Percentiles rank a stretch among this genome's conserved stretches.
phyloP scores from a whole-genome alignment of 495 filamentous ascomycete species.

The Xylaria intraflava region DNA sequence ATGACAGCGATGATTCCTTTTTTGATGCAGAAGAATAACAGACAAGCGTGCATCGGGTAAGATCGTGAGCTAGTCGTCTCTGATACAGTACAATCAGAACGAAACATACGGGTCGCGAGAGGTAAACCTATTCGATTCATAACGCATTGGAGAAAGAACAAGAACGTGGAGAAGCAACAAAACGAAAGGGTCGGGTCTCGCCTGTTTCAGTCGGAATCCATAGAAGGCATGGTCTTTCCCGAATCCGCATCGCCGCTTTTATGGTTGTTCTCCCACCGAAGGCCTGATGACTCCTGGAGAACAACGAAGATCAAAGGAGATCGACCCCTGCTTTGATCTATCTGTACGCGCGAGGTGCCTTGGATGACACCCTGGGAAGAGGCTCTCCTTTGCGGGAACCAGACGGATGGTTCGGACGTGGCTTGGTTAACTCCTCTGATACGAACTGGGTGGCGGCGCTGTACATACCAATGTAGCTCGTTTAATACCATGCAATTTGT shows the following conservation, averaged over 20 bases:
- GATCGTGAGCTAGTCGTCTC: not conserved
- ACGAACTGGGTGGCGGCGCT: not conserved
- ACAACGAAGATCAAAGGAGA: no score
- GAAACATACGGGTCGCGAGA: not conserved
- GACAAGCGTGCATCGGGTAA: no score
- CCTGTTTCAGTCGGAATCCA: not conserved
- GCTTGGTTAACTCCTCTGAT: not conserved
- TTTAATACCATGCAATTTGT: conserved; percentile 1
- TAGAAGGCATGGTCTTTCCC: not conserved
- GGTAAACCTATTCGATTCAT: not conserved
- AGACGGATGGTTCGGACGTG: not conserved
- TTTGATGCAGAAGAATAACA: conserved; percentile 21
- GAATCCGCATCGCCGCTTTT: not conserved
- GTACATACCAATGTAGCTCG: conserved; percentile 11
- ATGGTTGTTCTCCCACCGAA: not conserved
- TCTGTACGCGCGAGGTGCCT: no score
- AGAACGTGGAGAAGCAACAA: not conserved
- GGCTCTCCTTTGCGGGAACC: no score
- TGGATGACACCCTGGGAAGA: no score
- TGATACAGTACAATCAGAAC: not conserved
- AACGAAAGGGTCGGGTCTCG: not conserved
- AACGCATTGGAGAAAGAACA: not conserved
- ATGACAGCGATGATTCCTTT: conserved; percentile 19
- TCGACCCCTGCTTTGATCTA: not conserved
- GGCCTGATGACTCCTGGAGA: no score